These are phyloP conservation scores for Blastomyces silverae DNA, from an alignment of 2,329 filamentous ascomycete species.

Conservation along the genomic window DNA sequence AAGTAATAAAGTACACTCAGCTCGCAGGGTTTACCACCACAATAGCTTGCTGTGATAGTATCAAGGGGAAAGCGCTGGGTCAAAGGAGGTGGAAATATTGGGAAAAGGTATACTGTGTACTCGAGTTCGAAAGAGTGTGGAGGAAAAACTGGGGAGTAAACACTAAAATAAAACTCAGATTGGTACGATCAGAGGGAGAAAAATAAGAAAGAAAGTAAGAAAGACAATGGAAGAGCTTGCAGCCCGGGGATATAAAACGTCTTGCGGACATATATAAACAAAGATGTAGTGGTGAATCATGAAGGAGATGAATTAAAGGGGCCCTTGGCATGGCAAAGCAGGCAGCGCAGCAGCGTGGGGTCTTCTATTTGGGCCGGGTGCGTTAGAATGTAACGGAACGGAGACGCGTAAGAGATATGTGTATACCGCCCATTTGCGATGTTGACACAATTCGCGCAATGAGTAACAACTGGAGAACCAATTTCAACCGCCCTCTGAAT, in stretches of 20 bases:
- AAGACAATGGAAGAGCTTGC: constrained; percentile 4
- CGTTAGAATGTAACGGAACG: background rate
- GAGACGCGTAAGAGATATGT: background rate
- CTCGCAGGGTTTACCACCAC: background rate
- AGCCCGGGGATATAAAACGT: constrained; percentile 8
- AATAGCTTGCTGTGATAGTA: background rate
- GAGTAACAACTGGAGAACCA: constrained; percentile 1
- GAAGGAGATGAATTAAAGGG: constrained; percentile 1
- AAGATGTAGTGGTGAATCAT: constrained; percentile 9
- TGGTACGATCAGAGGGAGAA: background rate
- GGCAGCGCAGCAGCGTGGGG: background rate
- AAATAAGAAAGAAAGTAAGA: background rate
- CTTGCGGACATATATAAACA: constrained; percentile 11
- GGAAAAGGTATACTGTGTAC: background rate
- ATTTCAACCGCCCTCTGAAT: constrained; percentile 8
- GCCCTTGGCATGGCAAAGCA: background rate
- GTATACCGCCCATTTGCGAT: constrained; percentile 8
- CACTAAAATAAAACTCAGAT: constrained; percentile 9
- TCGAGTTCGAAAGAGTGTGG: background rate
- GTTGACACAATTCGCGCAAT: constrained; percentile 1
- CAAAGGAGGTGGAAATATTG: background rate
- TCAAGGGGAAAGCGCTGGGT: background rate
- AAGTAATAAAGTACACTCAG: constrained; percentile 11
- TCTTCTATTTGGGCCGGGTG: constrained; percentile 4
- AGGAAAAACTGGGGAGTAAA: background rate